Conservation (phyloP, 352 stramenopile species). For the Globisporangium nodosum region DNA sequence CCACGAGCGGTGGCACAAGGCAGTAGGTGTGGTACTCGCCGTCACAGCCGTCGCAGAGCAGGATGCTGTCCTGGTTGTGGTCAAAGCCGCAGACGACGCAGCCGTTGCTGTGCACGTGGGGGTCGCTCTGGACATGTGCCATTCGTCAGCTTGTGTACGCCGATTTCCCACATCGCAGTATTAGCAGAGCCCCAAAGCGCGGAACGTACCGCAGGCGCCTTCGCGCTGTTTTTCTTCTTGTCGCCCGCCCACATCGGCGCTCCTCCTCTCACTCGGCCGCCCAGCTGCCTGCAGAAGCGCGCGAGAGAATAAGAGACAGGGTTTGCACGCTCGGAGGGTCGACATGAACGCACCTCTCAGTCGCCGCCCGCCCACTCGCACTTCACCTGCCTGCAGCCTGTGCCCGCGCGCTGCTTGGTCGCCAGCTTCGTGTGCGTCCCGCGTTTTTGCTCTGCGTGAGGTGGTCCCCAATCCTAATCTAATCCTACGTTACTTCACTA, state of each 20-base stretch:
- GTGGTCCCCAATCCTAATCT: no score
- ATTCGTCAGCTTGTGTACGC: neutral
- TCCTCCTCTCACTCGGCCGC: neutral
- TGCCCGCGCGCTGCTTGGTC: no score
- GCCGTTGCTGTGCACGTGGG: conserved; percentile 34
- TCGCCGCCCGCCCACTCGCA: no score
- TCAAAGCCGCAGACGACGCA: conserved; percentile 67
- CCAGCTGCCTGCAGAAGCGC: neutral
- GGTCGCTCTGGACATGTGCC: neutral
- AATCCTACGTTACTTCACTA: no score
- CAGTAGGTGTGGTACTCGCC: conserved; percentile 87
- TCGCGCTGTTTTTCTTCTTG: conserved; percentile 10
- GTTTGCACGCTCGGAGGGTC: no score
- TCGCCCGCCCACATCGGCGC: conserved; percentile 11
- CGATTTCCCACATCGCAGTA: no score
- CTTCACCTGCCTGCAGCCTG: no score
- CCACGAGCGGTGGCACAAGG: conserved; percentile 58
- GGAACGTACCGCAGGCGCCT: conserved; percentile 6
- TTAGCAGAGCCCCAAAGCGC: neutral
- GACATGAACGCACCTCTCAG: no score
- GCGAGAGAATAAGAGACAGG: neutral
- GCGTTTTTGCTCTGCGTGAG: no score
- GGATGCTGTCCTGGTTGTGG: conserved; percentile 74
- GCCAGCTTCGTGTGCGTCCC: no score
- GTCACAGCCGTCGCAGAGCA: conserved; percentile 81